Evolutionary conservation across 805 yeast species (phyloP), one percentile per base, ranked within the genome.

Genomic region (Monosporozyma servazzii): DNA sequence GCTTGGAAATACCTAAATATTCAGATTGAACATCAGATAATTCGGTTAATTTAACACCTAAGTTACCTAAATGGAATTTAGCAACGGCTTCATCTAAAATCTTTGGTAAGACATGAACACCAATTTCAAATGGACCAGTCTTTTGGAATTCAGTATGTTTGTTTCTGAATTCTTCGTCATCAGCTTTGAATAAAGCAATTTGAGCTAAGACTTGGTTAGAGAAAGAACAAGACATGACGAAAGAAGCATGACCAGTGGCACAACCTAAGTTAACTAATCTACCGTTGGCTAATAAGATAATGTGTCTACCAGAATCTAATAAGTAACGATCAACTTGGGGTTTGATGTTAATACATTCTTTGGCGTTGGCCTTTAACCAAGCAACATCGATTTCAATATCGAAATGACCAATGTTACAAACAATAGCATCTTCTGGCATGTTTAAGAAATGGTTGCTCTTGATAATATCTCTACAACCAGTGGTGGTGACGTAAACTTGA

Each of bases 391-490:
- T 93, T 81, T 91, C 99, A 69, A 93, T 88, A 76, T 91, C 99
- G 66, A 91, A 91, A 79, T 91, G 99, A 74, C 99, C 99, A 77
- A 91, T 91, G 95, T 91, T 91, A 79, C 96, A 93, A 59, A 91
- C 99, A 73, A 91, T 93, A 66, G 99, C 98, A 72, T 91, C 99
- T 76, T 91, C 96, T 75, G 97, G 97, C 99, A 91, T 93, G 65
- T 74, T 75, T 64, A 76, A 76, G 74, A 91, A 91, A 79, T 90
- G 95, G 65, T 76, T 78, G 69, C 87, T 86, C 61, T 86, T 84
- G 78, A 91, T 89, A 73, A 91, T 91, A 75, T 91, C 99, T 78
- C 98, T 88, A 80, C 97, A 89, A 71, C 99, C 99, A 61, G 99
- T 91, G 74, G 99, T 93, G 73, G 99, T 91, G 70, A 91, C 99